Evolutionary conservation across 163 green algal species (phyloP).

Genomic region (Prototheca cutis): DNA sequence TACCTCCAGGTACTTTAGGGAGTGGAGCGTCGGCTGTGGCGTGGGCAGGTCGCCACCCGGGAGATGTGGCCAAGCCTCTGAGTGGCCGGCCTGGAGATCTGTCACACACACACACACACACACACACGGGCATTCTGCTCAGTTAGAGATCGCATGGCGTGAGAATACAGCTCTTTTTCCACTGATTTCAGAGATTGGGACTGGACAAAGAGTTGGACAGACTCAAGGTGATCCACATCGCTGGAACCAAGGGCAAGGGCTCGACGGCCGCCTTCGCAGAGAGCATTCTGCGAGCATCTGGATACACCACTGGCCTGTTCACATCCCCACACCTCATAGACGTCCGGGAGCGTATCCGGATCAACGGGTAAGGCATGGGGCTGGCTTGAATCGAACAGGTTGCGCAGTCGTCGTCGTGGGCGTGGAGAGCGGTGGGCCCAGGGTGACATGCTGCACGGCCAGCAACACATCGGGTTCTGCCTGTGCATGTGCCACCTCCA

Average conservation of each 20-base stretch:
- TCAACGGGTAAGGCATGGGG: conserved; percentile 53
- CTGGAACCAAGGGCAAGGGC: conserved; percentile 83
- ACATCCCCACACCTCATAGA: conserved; percentile 90
- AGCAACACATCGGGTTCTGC: too few relatives aligned
- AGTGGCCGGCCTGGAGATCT: too few relatives aligned
- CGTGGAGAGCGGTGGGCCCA: too few relatives aligned
- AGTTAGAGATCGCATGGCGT: not conserved
- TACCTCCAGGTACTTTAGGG: conserved; percentile 50
- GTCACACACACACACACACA: too few relatives aligned
- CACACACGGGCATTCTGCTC: too few relatives aligned
- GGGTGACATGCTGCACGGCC: too few relatives aligned
- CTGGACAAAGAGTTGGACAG: conserved; percentile 17
- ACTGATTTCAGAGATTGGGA: conserved; percentile 14
- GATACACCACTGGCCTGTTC: conserved; percentile 84
- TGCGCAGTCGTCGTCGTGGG: too few relatives aligned
- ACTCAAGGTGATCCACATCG: conserved; percentile 73
- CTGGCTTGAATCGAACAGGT: not conserved
- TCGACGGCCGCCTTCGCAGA: conserved; percentile 89
- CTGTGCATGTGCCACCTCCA: conserved; percentile 17
- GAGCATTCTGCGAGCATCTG: conserved; percentile 62
- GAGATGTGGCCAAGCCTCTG: too few relatives aligned
- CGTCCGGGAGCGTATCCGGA: conserved; percentile 81
- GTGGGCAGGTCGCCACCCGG: too few relatives aligned
- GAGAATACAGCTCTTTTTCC: not conserved
- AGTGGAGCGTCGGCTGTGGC: not conserved